Percentiles rank a stretch among this genome's conserved stretches.
Conservation (phyloP, 2,329 filamentous ascomycete species). For the Onygenales sp. region DNA sequence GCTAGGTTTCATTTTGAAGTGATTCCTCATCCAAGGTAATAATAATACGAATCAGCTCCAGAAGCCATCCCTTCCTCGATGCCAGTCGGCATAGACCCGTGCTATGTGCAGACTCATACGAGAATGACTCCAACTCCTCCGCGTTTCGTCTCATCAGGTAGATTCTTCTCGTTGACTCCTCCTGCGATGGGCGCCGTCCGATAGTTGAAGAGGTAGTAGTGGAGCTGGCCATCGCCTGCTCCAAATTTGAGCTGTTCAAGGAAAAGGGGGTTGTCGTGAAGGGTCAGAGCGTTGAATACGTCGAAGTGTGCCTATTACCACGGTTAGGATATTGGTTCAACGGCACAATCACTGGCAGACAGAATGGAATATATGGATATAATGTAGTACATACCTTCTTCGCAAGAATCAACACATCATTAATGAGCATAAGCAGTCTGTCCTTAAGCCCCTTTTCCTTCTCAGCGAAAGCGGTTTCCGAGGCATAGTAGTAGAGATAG, state of each 20-base stretch:
- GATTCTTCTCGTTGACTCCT: conserved; percentile 71
- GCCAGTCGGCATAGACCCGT: background rate
- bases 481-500: conserved; percentile 96
- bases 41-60: too few species aligned
- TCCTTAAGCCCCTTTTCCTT: conserved; percentile 55
- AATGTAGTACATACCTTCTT: conserved; percentile 51
- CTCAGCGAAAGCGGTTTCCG: conserved; percentile 59
- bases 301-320: conserved; percentile 61
- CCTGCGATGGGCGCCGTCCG: conserved; percentile 74
- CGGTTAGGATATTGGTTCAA: background rate
- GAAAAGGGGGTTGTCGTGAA: conserved; percentile 92
- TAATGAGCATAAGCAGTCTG: conserved; percentile 71
- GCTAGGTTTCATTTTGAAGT: too few species aligned
- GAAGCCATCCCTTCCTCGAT: too few species aligned
- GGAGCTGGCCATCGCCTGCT: conserved; percentile 83
- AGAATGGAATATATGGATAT: background rate
- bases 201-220: conserved; percentile 98
- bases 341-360: background rate
- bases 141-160: conserved; percentile 64
- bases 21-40: too few species aligned
- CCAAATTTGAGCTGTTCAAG: conserved; percentile 91
- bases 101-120: conserved; percentile 40
- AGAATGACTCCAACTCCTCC: conserved; percentile 89
- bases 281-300: conserved; percentile 89
- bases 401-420: conserved; percentile 78